phyloP scores from a whole-genome alignment of 2,329 filamentous ascomycete species.

The Dactylellina sp. region DNA sequence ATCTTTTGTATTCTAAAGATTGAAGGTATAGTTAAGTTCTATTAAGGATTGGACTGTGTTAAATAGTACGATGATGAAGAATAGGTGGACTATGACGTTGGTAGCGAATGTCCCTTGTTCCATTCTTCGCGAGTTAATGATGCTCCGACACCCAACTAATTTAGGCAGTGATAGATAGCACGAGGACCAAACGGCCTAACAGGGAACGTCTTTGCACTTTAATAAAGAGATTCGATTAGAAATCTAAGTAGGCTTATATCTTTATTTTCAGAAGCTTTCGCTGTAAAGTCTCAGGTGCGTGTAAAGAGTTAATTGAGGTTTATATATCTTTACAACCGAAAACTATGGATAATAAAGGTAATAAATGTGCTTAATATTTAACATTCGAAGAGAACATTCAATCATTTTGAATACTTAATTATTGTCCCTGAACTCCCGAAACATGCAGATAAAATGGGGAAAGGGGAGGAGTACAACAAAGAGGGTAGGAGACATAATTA shows the following conservation, averaged over 20 bases:
- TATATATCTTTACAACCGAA: background rate
- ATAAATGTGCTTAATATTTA: slow-evolving; percentile 23
- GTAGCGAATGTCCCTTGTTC: background rate
- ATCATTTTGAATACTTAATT: slow-evolving; percentile 9
- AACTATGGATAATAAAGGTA: background rate
- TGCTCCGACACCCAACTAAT: background rate
- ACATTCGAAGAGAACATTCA: slow-evolving; percentile 19
- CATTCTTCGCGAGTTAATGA: background rate
- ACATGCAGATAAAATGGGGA: slow-evolving; percentile 55
- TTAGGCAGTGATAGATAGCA: too few species aligned
- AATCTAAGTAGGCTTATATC: too few species aligned
- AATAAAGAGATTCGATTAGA: too few species aligned
- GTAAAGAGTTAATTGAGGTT: background rate
- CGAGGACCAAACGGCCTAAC: too few species aligned
- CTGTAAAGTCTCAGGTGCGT: too few species aligned
- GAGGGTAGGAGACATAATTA: slow-evolving; percentile 7
- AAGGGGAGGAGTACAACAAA: slow-evolving; percentile 8
- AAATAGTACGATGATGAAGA: background rate
- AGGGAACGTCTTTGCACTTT: too few species aligned
- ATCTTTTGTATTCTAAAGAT: background rate
- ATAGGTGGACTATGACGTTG: slow-evolving; percentile 11
- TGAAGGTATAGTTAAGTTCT: background rate
- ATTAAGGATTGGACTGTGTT: background rate
- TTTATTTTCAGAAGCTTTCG: too few species aligned
- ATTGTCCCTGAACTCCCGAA: slow-evolving; percentile 35